Evolutionary conservation across 2,329 filamentous ascomycete species (phyloP).

Genomic region (Alternaria atra): DNA sequence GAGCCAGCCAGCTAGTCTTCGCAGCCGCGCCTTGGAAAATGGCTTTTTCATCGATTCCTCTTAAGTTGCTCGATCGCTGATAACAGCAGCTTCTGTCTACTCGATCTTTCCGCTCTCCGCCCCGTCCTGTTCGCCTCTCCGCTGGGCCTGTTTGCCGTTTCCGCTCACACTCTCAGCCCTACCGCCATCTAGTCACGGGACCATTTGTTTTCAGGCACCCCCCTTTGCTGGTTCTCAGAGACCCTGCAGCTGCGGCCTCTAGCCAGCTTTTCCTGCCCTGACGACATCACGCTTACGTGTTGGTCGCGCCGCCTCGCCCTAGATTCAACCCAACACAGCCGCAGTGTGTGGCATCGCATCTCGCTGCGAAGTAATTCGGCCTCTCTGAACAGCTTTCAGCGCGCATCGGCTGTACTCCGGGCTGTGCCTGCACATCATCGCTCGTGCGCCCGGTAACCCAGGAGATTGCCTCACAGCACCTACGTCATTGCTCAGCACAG

Average conservation of each 20-base stretch:
- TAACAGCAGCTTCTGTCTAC: slow-evolving; percentile 1
- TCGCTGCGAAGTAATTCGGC: background rate
- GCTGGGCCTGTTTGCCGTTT: slow-evolving; percentile 8
- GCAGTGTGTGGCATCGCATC: slow-evolving; percentile 4
- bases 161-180: slow-evolving; percentile 14
- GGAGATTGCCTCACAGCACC: slow-evolving; percentile 8
- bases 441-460: slow-evolving; percentile 6
- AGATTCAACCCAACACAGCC: background rate
- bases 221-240: slow-evolving; percentile 5
- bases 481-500: slow-evolving; percentile 17
- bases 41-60: slow-evolving; percentile 13
- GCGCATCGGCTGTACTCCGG: slow-evolving; percentile 1
- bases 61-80: slow-evolving; percentile 19
- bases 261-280: slow-evolving; percentile 8
- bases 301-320: background rate
- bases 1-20: slow-evolving; percentile 8
- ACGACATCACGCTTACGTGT: background rate
- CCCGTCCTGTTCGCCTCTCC: slow-evolving; percentile 8
- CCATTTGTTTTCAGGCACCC: background rate
- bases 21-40: slow-evolving; percentile 14
- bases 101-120: slow-evolving; percentile 9
- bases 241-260: slow-evolving; percentile 12
- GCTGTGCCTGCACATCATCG: slow-evolving; percentile 16
- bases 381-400: background rate
- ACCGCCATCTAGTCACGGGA: slow-evolving; percentile 14